These are phyloP conservation scores for Ochromonas danica DNA, from an alignment of 108 stramenopile genomes.

Conservation along the genomic window DNA sequence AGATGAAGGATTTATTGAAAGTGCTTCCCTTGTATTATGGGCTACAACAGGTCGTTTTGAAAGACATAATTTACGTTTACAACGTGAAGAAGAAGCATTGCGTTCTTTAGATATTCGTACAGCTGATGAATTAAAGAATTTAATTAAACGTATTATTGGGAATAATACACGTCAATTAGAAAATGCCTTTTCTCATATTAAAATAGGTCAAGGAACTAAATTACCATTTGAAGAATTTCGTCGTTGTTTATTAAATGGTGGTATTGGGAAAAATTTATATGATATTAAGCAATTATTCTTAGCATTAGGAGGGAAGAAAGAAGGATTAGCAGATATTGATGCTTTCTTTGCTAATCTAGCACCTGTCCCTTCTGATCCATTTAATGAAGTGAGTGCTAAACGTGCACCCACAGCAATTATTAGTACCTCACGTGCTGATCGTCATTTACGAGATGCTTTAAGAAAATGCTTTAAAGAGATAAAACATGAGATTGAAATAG, in stretches of 20 bases:
- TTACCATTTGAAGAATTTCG: conserved; percentile 12
- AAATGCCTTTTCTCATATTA: conserved; percentile 19
- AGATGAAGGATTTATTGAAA: conserved; percentile 7
- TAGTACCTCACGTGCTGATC: conserved; percentile 1
- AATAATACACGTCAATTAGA: background rate
- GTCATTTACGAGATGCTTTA: conserved; percentile 23
- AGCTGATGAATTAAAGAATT: background rate
- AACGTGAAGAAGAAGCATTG: background rate
- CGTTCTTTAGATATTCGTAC: background rate
- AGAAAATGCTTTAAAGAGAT: conserved; percentile 18
- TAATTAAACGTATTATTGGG: background rate
- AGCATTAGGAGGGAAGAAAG: background rate
- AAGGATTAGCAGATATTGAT: background rate
- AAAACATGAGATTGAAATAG: background rate
- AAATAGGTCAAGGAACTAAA: conserved; percentile 20
- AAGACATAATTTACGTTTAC: background rate
- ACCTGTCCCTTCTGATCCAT: background rate
- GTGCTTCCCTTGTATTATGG: background rate
- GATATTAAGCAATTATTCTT: background rate
- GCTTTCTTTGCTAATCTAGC: background rate
- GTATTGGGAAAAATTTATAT: background rate
- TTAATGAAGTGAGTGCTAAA: background rate
- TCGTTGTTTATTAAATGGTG: conserved; percentile 6
- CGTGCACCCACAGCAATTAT: background rate
- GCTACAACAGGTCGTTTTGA: background rate